Evolutionary conservation across 352 stramenopile genomes (phyloP), one percentile per base, ranked within the genome.

Genomic region (Pythium apleroticum): DNA sequence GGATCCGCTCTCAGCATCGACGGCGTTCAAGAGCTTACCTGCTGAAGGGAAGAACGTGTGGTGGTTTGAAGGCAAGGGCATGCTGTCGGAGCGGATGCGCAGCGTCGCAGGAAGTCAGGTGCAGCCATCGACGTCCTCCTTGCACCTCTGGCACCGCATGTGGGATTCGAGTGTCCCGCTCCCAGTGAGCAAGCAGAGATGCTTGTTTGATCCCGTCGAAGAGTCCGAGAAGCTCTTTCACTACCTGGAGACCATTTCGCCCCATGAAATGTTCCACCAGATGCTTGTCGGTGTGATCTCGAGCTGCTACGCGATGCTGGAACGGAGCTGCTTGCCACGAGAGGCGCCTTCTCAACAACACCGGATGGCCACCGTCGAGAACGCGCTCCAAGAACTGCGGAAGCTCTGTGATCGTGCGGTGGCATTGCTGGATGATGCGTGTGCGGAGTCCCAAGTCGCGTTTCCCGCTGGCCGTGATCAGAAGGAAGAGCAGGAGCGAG

Each of bases 161-260:
- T 95, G 86, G 86, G 73, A 88, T 60, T 76, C 62, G 11, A 81
- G 80, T 58, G 57, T 56, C 0, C 55, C 86, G 0, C 19, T 90
- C 1, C 79, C 86, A 14, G 81, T 73, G 19, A 77, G 59, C 53
- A 85, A 78, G n/a, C 86, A 95, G 56, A 89, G 86, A 24, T 65
- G 69, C 14, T 63, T 92, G 46, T 95, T 95, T 57, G 80, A 91
- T 60, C 78, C 84, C 3, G 57, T 86, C 1, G 74, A 87, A 22
- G 86, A 95, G 59, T 86, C 86, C 2, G 86, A 95, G 58, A 91
- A 92, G 60, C 55, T 95, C 6, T 92, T 84, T 43, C 80, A 95
- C 60, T 93, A 92, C 57, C 72, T 95, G 48, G 86, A 95, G 65
- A 95, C 84, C 4, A 75, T 95, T 19, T 81, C 82, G 6, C 82